Evolutionary conservation across 164 flowering plant species (phyloP).

Genomic region (Paratinospora sagittata): DNA sequence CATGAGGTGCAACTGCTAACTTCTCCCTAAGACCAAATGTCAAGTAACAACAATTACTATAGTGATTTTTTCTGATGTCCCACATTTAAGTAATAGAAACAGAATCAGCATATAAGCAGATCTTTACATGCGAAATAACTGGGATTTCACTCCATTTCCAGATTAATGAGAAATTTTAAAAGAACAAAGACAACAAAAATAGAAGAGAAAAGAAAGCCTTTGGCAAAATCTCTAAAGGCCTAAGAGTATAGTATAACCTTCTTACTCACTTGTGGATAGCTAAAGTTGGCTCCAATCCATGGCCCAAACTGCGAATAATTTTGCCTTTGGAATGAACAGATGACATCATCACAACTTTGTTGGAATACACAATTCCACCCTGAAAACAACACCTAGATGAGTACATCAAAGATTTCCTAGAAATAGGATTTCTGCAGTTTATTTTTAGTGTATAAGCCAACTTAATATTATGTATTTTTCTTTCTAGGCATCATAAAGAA

Average conservation of each 20-base stretch:
- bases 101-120: background rate
- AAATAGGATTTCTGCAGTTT: no score
- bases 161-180: background rate
- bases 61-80: background rate
- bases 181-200: background rate
- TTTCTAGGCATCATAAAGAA: no score
- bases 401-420: background rate
- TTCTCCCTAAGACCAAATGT: slow-evolving; percentile 47
- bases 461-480: no score
- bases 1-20: slow-evolving; percentile 51
- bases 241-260: background rate
- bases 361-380: slow-evolving; percentile 85
- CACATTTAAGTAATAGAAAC: background rate
- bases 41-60: background rate
- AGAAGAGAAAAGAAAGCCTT: background rate
- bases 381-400: slow-evolving; percentile 17
- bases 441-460: no score
- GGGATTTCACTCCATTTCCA: background rate
- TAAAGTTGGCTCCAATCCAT: slow-evolving; percentile 64
- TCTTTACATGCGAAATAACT: background rate
- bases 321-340: slow-evolving; percentile 43
- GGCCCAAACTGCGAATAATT: slow-evolving; percentile 34
- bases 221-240: background rate
- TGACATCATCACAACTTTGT: slow-evolving; percentile 58
- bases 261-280: slow-evolving; percentile 44